These are phyloP conservation scores for Moricandia arvensis DNA, from an alignment of 345 rosid species.

Conservation along the genomic window DNA sequence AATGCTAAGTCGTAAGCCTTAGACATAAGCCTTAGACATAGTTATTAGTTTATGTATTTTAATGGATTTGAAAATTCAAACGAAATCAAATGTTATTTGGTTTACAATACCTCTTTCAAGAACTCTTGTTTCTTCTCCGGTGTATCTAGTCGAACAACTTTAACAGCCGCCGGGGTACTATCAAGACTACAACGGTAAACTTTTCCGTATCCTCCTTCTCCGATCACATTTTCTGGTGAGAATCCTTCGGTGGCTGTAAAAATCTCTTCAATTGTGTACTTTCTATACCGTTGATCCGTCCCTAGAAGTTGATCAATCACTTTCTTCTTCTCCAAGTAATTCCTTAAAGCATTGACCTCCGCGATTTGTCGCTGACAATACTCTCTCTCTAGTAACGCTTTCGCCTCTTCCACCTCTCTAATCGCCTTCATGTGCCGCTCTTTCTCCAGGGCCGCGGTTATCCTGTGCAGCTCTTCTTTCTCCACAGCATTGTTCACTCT, in stretches of 20 bases:
- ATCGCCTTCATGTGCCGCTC: conserved; percentile 56
- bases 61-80: no score
- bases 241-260: conserved; percentile 64
- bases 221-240: conserved; percentile 62
- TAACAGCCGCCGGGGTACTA: conserved; percentile 80
- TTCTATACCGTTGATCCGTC: conserved; percentile 63
- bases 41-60: no score
- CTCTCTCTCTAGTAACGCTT: conserved; percentile 59
- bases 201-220: conserved; percentile 84
- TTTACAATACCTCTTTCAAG: conserved; percentile 64
- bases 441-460: conserved; percentile 63
- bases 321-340: conserved; percentile 66
- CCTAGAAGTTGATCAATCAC: conserved; percentile 55
- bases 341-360: conserved; percentile 58
- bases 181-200: conserved; percentile 79
- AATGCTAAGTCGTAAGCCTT: not conserved
- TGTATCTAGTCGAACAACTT: conserved; percentile 58
- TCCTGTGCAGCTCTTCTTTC: conserved; percentile 60
- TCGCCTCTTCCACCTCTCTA: conserved; percentile 72
- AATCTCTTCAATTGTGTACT: conserved; percentile 59
- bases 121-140: conserved; percentile 69
- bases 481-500: conserved; percentile 58
- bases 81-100: no score
- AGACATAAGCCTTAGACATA: no score
- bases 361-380: conserved; percentile 62